Base-by-base conservation (phyloP, 225 moss, liverwort and hornwort genomes). In the Rhytidiadelphus loreus region DNA sequence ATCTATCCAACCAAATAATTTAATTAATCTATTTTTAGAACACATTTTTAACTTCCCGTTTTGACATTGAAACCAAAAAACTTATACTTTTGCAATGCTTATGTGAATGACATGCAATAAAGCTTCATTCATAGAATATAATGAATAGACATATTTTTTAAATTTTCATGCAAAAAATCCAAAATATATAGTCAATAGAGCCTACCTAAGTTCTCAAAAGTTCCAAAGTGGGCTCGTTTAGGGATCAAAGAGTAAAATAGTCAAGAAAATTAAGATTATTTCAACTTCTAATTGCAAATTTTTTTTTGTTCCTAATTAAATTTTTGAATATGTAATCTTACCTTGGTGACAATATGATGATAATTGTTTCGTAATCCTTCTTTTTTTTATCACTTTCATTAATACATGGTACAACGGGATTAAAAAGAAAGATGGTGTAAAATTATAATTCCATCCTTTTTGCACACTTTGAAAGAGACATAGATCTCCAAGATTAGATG, bases 81-180 rank as follows among this genome's bases (percentile, higher is more conserved):
- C 6, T 19, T 19, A 9, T 65, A 65, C 9, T 15, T 66, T 37
- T 37, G 12, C 21, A 66, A 6, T 37, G 22, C 37, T 66, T 66
- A 21, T 37, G 3, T 11, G 0, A 37, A 37, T 37, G 12, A 66
- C 7, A 20, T 66, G 66, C 37, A 66, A 37, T 0, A 66, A 37
- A 12, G 6, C 2, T 65, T 20, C 9, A 21, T 66, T 11, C 3
- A 4, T 64, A 33, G 33, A 9, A 5, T 21, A 6, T 12, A 9
- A 2, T 22, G 66, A n/a, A 22, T 29, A 68, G 0, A 68, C 12
- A 3, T 7, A 7, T 21, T n/a, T 0, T 37, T 12, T 6, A 2
- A 22, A 68, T 20, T 11, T n/a, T n/a, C 22, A 68, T 21, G 12
- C 22, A 68, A 68, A 37, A 30, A 68, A 68, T n/a, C 4, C 12